Base-by-base conservation (phyloP, 352 stramenopile species). In the Phytophthora pseudosyringae region DNA sequence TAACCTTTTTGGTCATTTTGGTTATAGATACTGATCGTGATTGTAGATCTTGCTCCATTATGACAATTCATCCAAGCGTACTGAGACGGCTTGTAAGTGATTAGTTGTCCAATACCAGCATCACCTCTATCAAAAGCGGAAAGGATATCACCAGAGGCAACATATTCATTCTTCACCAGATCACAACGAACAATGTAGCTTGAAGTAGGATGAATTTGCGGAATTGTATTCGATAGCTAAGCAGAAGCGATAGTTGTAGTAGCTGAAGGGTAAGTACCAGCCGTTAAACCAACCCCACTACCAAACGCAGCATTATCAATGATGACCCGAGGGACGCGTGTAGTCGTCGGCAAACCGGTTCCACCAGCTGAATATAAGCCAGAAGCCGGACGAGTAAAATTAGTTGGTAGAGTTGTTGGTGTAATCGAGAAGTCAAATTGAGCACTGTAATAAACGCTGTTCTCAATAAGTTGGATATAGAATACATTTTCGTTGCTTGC, bases 101-200 rank as follows among this genome's bases (percentile, higher is more conserved):
- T 67, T 1, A 67, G 15, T 7, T 67, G 11, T 15, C 59, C 52
- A n/a, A n/a, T n/a, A n/a, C 8, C 57, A 28, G 59, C 29, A 55
- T 68, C 50, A 43, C 50, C 43, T 7, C 55, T 4, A 41, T 64
- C 48, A 45, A 63, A 68, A 1, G 59, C 44, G 36, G 6, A 40
- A 0, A 71, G 6, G 7, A 66, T 66, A 47, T 66, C 55, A 25
- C 55, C 48, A 40, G 48, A 58, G 8, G 53, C 33, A 3, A 61
- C 54, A 13, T 62, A 71, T 1, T 52, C 40, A 21, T 71, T 71
- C 16, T 67, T 71, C 0, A 71, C 53, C 0, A 67, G 3, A 48
- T 60, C 55, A 25, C 63, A 71, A 6, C 63, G 47, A 15, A 71
- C 48, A 2, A 71, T 47, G 28, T 71, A 71, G n/a, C n/a, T n/a